Base-by-base conservation (phyloP, 2,329 filamentous ascomycete genomes). In the Stagonosporopsis rhizophila region DNA sequence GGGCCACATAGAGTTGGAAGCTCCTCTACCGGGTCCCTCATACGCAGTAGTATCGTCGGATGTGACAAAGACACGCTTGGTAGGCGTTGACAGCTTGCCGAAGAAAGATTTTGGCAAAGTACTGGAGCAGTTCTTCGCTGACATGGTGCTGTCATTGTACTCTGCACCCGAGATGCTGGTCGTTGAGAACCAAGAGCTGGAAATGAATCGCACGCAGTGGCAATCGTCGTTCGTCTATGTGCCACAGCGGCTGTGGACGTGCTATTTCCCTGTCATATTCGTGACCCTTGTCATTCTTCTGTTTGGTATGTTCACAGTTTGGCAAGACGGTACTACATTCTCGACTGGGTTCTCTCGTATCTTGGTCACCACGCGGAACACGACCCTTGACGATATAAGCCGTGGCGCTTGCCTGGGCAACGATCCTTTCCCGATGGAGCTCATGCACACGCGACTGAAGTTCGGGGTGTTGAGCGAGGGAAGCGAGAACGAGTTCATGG, bases 21-120 rank as follows among this genome's bases (percentile, higher is more conserved):
- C 69, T 6, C 66, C 63, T 4, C 47, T 64, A 2, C 71, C 67
- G 1, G 73, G 67, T 23, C 72, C 68, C 2, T 65, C 61, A 14
- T 73, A 68, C 22, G 42, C 70, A 15, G 62, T 64, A 11, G 64
- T 69, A 2, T 58, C 66, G 34, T 72, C 70, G 3, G 70, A 77
- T 4, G 73, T 78, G 17, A 70, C 78, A 7, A 77, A 78, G 54
- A 82, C 80, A 1, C 72, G 73, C n/a, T 69, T 83, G 1, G 69
- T 82, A 17, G 67, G 78, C 60, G 66, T 66, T 11, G 72, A 64
- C 3, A 68, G 61, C 20, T 59, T 68, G 17, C 68, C 72, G 0
- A 60, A 67, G 40, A 23, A 46, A 4, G 59, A 73, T n/a, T 60
- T 76, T 0, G 51, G 52, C 1, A 44, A 59, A 5, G 59, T 67